These are phyloP conservation scores for Didymella glomerata DNA, from an alignment of 2,329 filamentous ascomycete genomes.

Conservation along the genomic window DNA sequence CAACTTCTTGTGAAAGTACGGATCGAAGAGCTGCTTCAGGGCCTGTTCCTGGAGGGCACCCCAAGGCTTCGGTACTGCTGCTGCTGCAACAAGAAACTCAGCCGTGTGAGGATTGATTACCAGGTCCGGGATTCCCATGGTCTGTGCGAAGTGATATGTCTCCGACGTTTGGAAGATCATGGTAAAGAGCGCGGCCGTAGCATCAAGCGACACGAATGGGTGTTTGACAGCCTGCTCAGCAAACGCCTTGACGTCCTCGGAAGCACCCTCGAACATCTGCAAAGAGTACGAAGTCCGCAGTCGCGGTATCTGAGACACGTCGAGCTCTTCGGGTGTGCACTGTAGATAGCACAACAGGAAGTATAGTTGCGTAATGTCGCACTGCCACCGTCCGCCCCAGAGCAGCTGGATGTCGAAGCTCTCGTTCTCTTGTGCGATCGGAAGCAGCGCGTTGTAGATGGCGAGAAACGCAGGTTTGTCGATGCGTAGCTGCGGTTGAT, in stretches of 20 bases:
- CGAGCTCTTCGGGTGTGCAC: slow-evolving; percentile 76
- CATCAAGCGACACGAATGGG: slow-evolving; percentile 86
- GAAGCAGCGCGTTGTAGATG: slow-evolving; percentile 80
- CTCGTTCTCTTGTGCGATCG: slow-evolving; percentile 69
- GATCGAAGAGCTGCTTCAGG: slow-evolving; percentile 78
- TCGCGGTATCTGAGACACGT: slow-evolving; percentile 84
- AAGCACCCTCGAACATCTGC: slow-evolving; percentile 68
- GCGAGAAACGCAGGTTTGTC: slow-evolving; percentile 81
- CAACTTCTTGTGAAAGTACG: slow-evolving; percentile 81
- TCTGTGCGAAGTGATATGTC: slow-evolving; percentile 64
- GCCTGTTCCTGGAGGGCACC: slow-evolving; percentile 77
- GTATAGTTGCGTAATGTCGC: slow-evolving; percentile 88
- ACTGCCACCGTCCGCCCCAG: slow-evolving; percentile 89
- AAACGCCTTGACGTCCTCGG: slow-evolving; percentile 66
- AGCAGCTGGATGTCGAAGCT: slow-evolving; percentile 84
- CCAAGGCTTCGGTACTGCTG: slow-evolving; percentile 81
- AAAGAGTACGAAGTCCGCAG: slow-evolving; percentile 78
- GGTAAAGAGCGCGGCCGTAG: slow-evolving; percentile 73
- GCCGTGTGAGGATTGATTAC: slow-evolving; percentile 76
- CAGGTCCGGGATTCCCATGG: slow-evolving; percentile 66
- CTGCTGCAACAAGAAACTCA: slow-evolving; percentile 80
- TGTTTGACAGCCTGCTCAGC: slow-evolving; percentile 78
- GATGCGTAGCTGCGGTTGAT: slow-evolving; percentile 78
- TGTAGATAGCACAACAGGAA: slow-evolving; percentile 89
- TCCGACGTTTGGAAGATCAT: slow-evolving; percentile 67